These are phyloP conservation scores for Neoconidiobolus thromboides DNA, from an alignment of 371 early-diverging fungal genomes.

Conservation along the genomic window DNA sequence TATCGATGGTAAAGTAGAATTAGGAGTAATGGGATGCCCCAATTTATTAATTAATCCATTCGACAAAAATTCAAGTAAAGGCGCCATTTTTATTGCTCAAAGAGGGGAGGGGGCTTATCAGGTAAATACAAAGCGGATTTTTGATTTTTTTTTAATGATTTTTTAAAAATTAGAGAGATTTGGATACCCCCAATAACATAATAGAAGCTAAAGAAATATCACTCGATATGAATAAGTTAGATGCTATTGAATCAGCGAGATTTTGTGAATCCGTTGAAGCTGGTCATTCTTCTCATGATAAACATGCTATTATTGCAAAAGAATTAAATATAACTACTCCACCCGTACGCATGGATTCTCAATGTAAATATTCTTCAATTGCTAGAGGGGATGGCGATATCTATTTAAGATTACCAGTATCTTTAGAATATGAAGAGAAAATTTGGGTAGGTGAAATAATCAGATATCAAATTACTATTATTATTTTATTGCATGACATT, in stretches of 20 bases:
- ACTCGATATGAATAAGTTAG: conserved; percentile 37
- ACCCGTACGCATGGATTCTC: conserved; percentile 82
- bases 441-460: conserved; percentile 55
- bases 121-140: conserved; percentile 17
- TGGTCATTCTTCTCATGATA: conserved; percentile 72
- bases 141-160: background rate
- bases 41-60: conserved; percentile 58
- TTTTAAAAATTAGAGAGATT: background rate
- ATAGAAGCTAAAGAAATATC: conserved; percentile 21
- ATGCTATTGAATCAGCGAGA: conserved; percentile 31
- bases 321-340: conserved; percentile 48
- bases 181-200: background rate
- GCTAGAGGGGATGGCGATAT: conserved; percentile 82
- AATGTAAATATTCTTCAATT: conserved; percentile 80
- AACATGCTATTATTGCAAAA: conserved; percentile 54
- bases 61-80: conserved; percentile 41
- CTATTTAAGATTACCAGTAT: conserved; percentile 70
- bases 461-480: conserved; percentile 2
- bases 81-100: conserved; percentile 60
- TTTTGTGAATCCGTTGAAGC: conserved; percentile 94
- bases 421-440: conserved; percentile 72
- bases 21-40: conserved; percentile 90
- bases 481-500: background rate
- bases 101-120: conserved; percentile 78
- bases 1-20: conserved; percentile 64